Conservation (phyloP, 495 filamentous ascomycete species). For the Neurospora sp. region DNA sequence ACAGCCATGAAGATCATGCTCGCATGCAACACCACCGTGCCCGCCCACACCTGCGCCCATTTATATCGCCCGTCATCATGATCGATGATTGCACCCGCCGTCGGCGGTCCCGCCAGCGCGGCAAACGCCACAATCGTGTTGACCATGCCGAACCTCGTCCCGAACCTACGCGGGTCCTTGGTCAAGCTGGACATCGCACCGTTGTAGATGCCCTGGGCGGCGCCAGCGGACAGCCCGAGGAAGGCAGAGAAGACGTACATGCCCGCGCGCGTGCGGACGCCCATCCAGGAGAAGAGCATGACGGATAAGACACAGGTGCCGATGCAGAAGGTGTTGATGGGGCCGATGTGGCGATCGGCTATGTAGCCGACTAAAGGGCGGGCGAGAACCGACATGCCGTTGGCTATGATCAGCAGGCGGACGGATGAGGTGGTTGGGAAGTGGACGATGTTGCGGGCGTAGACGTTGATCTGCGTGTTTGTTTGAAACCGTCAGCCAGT, state of each 20-base stretch:
- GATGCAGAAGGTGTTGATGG: conserved; percentile 29
- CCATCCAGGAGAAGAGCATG: conserved; percentile 30
- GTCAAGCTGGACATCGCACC: conserved; percentile 30
- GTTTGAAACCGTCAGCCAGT: neutral
- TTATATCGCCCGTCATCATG: conserved; percentile 21
- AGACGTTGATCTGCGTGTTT: conserved; percentile 23
- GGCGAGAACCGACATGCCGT: conserved; percentile 28
- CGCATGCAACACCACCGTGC: conserved; percentile 17
- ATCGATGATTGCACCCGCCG: conserved; percentile 35
- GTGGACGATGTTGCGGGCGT: conserved; percentile 28
- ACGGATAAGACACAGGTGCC: conserved; percentile 20
- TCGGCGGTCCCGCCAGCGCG: conserved; percentile 33
- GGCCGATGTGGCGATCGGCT: conserved; percentile 28
- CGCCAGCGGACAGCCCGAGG: conserved; percentile 30
- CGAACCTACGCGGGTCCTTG: conserved; percentile 31
- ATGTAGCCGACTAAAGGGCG: conserved; percentile 30
- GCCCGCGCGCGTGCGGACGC: conserved; percentile 21
- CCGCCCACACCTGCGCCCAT: conserved; percentile 36
- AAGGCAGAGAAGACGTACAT: conserved; percentile 35
- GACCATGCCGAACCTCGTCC: conserved; percentile 35
- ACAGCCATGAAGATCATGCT: neutral
- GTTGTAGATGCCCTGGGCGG: conserved; percentile 29
- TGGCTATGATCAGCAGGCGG: conserved; percentile 32
- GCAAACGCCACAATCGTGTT: conserved; percentile 31
- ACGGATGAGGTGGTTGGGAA: conserved; percentile 31